Evolutionary conservation across 192 early-diverging fungal species (phyloP), one percentile per base, ranked within the genome.

Genomic region (Backusella australiensis): DNA sequence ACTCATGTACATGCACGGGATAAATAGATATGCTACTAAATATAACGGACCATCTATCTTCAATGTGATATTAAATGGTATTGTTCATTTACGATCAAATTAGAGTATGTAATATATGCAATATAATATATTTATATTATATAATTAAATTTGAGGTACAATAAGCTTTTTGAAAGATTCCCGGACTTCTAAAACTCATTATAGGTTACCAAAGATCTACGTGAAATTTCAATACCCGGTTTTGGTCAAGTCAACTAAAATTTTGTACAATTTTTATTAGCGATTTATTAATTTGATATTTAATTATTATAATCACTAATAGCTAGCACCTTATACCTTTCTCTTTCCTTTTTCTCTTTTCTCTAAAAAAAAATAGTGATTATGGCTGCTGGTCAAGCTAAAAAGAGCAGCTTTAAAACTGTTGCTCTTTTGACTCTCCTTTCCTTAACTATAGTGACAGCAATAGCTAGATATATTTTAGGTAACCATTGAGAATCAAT

Each of bases 221-320:
- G 56, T 29, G 23, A 63, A 63, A 12, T 29, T 63, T 26, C 1
- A 63, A 63, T 26, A 12, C 21, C 56, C 56, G 23, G 26, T 3
- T 63, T 29, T 63, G 12, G 56, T 63, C 21, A 63, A 29, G 56
- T 29, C 26, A 63, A 63, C 9, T 29, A 29, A 63, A 63, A 21
- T 3, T 21, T 56, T 56, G 53, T 21, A 56, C 53, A 56, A 21
- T 56, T 11, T 21, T 56, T 56, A 56, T 56, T 56, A 56, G 21
- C 2, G 21, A 21, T 21, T 56, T 21, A 56, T 56, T 56, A 63
- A 63, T 14, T 63, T 29, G 56, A 63, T 63, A 63, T 63, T 2
- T 56, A 56, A 63, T 63, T 26, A 63, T 63, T 63, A 63, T 14
- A 63, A 63, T 63, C 23, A 63, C 56, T 63, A 63, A 29, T 29